Evolutionary conservation across 2,329 filamentous ascomycete species (phyloP).

Genomic region (Botrytis paeoniae): DNA sequence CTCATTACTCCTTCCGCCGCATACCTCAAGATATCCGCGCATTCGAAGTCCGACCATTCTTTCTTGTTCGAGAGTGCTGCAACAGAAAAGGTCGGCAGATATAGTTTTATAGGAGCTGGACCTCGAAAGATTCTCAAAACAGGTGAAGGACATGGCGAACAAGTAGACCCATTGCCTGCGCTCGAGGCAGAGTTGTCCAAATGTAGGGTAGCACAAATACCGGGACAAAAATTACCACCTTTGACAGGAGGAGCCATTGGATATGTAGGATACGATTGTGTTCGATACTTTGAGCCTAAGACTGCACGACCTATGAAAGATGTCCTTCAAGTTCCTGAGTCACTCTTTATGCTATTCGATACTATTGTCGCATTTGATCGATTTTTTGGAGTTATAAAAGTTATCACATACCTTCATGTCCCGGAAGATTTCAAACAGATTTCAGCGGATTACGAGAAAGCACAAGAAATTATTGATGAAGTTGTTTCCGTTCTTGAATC

Average conservation of each 20-base stretch:
- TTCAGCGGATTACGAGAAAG: slow-evolving; percentile 66
- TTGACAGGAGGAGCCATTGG: slow-evolving; percentile 91
- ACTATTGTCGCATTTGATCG: slow-evolving; percentile 93
- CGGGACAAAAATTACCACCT: slow-evolving; percentile 77
- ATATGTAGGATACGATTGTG: slow-evolving; percentile 96
- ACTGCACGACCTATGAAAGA: slow-evolving; percentile 88
- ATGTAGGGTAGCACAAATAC: slow-evolving; percentile 77
- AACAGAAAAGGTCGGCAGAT: slow-evolving; percentile 88
- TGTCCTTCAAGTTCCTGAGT: slow-evolving; percentile 84
- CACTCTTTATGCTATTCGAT: slow-evolving; percentile 94
- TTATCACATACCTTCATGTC: slow-evolving; percentile 85
- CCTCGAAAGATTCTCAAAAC: slow-evolving; percentile 79
- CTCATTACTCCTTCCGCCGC: slow-evolving; percentile 92
- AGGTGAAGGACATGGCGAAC: slow-evolving; percentile 80
- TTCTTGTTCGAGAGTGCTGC: slow-evolving; percentile 96
- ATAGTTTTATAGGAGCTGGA: slow-evolving; percentile 89
- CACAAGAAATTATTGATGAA: slow-evolving; percentile 59
- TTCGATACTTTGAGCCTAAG: slow-evolving; percentile 96
- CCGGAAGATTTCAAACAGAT: slow-evolving; percentile 57
- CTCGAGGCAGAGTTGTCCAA: slow-evolving; percentile 78
- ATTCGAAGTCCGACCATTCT: slow-evolving; percentile 73
- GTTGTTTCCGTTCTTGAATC: slow-evolving; percentile 70
- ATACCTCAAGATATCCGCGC: slow-evolving; percentile 84
- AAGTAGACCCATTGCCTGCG: slow-evolving; percentile 76
- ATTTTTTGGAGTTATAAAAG: slow-evolving; percentile 88